Base-by-base conservation (phyloP, 345 rosid species). In the Syzygium oleosum region DNA sequence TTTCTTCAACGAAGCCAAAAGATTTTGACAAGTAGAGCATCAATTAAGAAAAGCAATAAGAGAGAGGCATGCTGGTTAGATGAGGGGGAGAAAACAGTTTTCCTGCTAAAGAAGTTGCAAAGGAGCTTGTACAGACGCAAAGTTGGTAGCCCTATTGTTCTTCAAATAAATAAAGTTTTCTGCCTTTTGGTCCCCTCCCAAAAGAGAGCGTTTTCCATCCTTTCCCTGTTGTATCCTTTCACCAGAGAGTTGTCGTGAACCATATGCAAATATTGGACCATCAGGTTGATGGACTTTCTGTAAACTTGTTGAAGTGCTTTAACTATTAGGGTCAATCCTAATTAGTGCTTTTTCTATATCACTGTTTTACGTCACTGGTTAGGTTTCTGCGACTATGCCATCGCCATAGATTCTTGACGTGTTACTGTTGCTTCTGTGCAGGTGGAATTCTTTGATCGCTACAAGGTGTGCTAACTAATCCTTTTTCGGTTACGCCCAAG, bases 371-470 rank as follows among this genome's bases (percentile, higher is more conserved):
- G 4, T 8, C 27, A 38, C 22, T 73, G 83, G 83, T 73, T 73
- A 73, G 6, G 8, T 19, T 73, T 38, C 49, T 10, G 27, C 38
- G 49, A 21, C 83, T 38, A 12, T 63, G 52, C 29, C 12, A 61
- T 54, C 55, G 58, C 49, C 49, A 38, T 65, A 65, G 41, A 43
- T 41, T 78, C 34, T 85, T 63, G 41, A 85, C 5, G 2, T 85
- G 65, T 54, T 80, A 56, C 85, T 87, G 56, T 56, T 56, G 53
- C 84, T 29, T 78, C 14, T 31, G 51, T 87, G 90, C 95, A 97
- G 99, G 93, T 92, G 85, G 99, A 95, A 92, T 96, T 97, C 92
- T 97, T 95, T 83, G 99, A 97, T 91, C 92, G 94, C 31, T 94
- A 94, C 92, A 97, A 96, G 99, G 99, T 96, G 77, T 85, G 93